A percentile compares a stretch with the other conserved stretches of the same genome.
These are phyloP conservation scores for Afroboletus lepidellus DNA, from an alignment of 1,284 basidiomycete genomes.

Conservation along the genomic window DNA sequence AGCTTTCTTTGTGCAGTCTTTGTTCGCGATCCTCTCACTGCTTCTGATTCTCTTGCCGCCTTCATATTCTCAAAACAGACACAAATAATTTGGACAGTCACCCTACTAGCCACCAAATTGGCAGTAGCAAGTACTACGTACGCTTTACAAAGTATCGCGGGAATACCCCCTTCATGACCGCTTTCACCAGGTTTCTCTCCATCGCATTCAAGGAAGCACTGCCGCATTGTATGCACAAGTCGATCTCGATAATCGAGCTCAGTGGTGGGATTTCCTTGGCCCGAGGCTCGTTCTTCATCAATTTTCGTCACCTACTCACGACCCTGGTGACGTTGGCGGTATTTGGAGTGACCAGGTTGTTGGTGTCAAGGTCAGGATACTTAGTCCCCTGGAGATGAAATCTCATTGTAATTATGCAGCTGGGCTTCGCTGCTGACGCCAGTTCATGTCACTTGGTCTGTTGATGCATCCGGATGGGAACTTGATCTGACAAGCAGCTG, in stretches of 20 bases:
- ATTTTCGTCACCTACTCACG: neutral
- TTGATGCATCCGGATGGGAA: conserved; percentile 4
- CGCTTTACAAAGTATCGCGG: neutral
- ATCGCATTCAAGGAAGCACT: conserved; percentile 15
- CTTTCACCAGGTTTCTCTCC: conserved; percentile 7
- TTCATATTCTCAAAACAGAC: conserved; percentile 3
- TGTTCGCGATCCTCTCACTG: neutral
- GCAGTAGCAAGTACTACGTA: conserved; percentile 9
- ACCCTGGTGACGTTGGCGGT: neutral
- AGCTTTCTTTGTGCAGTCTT: conserved; percentile 10
- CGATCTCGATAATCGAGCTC: conserved; percentile 11
- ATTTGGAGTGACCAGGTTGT: conserved; percentile 8
- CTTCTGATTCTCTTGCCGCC: conserved; percentile 1
- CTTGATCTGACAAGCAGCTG: conserved; percentile 13
- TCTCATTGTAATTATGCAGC: neutral
- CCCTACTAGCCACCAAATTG: conserved; percentile 14
- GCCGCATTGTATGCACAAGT: conserved; percentile 14
- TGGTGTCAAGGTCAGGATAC: conserved; percentile 13
- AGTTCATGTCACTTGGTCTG: neutral
- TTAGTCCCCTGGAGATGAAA: neutral
- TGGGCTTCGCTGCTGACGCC: conserved; percentile 17
- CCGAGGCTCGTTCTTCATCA: neutral
- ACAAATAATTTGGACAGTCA: conserved; percentile 6
- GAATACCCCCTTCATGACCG: neutral
- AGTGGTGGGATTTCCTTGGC: neutral